Evolutionary conservation across 768 basidiomycete species (phyloP), one percentile per base, ranked within the genome.

Genomic region (Mycena indigotica): DNA sequence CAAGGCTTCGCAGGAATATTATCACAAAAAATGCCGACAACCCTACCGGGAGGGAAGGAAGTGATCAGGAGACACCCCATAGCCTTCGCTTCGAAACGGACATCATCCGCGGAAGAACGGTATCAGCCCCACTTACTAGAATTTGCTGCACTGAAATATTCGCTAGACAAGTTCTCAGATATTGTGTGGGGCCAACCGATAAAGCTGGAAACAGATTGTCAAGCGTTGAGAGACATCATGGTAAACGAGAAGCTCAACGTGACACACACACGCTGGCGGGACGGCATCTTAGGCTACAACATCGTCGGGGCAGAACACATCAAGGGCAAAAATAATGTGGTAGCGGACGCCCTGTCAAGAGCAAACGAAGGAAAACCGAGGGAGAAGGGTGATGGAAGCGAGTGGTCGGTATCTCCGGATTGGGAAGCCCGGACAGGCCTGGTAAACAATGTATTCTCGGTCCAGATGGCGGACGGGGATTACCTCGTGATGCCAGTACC

Each of bases 1-100:
- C 8, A 8, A 8, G 69, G 72, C 0, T 73, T 71, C 32, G 68
- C 60, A 0, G 71, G 56, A 3, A 57, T 68, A 0, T 52, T 73
- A 0, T 28, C 67, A 0, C 72, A 73, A 45, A 44, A 53, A 1
- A 59, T 53, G 29, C n/a, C 56, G 2, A 54, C 50, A 5, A 50
- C 41, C 4, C 45, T 60, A 1, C 60, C 63, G 2, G 55, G 50
- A 15, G 64, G 69, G 1, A 48, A 28, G 16, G 44, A n/a, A 0
- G 59, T 64, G 2, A 6, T 52, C 15, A 15, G 52, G 2, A 28
- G 63, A 3, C 70, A 72, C 51, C 74, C 73, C 0, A 61, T 75
- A 2, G 71, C 53, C 0, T 75, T 69, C 53, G 25, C 4, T 19
- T 28, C 32, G 32, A 35, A 35, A 35, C 32, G 32, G 10, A 35